phyloP scores from a whole-genome alignment of 148 eudicot genomes.

The Linanthus parryae region DNA sequence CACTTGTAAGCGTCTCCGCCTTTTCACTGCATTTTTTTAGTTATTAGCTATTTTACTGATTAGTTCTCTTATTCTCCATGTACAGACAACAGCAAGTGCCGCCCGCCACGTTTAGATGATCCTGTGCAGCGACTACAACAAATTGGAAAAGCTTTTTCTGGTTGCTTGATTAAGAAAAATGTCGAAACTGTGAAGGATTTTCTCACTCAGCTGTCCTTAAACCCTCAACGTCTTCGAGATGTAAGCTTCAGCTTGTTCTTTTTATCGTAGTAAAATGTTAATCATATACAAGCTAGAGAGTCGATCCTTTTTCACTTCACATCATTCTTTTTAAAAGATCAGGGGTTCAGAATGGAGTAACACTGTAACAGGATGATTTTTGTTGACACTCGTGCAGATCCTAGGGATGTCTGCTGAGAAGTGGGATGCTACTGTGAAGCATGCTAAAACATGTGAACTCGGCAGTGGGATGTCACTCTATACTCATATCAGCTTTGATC shows the following conservation, averaged over 20 bases:
- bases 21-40: too few relatives aligned
- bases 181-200: constrained; percentile 63
- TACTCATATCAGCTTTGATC: constrained; percentile 28
- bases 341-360: too few relatives aligned
- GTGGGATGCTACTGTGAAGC: constrained; percentile 57
- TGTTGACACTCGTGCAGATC: constrained; percentile 34
- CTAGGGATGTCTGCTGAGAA: constrained; percentile 61
- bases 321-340: too few relatives aligned
- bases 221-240: constrained; percentile 48
- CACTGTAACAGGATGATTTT: neutral
- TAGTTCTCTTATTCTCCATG: constrained; percentile 30
- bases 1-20: too few relatives aligned
- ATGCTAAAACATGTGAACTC: constrained; percentile 53
- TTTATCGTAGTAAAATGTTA: too few relatives aligned
- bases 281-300: too few relatives aligned
- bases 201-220: constrained; percentile 39
- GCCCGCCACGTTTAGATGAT: constrained; percentile 55
- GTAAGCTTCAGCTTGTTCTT: constrained; percentile 27
- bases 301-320: too few relatives aligned
- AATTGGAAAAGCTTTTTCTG: constrained; percentile 59
- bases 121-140: constrained; percentile 62
- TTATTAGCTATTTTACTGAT: too few relatives aligned
- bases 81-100: constrained; percentile 65
- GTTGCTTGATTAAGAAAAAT: constrained; percentile 37
- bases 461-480: constrained; percentile 46